phyloP scores from a whole-genome alignment of 1,284 basidiomycete genomes.

The Fomitopsis pinicola region DNA sequence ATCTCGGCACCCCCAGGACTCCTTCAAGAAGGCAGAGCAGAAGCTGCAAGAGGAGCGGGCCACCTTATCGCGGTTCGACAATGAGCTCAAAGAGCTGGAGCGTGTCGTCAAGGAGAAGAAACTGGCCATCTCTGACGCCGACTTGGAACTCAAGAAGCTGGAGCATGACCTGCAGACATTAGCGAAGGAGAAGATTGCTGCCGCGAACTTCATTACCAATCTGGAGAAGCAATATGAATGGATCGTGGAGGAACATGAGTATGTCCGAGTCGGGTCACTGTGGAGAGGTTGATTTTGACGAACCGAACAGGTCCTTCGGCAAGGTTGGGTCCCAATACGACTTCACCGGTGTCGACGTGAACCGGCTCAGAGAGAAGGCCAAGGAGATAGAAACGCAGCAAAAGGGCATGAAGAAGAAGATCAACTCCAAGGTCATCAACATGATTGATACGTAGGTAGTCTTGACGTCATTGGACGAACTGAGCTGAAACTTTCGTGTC shows the following conservation, averaged over 20 bases:
- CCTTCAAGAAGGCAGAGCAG: slow-evolving; percentile 60
- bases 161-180: slow-evolving; percentile 50
- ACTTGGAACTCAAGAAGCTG: slow-evolving; percentile 61
- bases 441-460: slow-evolving; percentile 86
- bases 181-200: slow-evolving; percentile 49
- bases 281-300: background rate
- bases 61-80: slow-evolving; percentile 83
- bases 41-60: slow-evolving; percentile 83
- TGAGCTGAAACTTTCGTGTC: background rate
- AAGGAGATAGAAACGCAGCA: slow-evolving; percentile 79
- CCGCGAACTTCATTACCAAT: slow-evolving; percentile 40
- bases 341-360: slow-evolving; percentile 73
- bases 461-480: background rate
- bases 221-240: slow-evolving; percentile 86
- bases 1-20: slow-evolving; percentile 36
- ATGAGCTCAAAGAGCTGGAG: slow-evolving; percentile 83
- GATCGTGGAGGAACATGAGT: slow-evolving; percentile 88
- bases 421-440: slow-evolving; percentile 93
- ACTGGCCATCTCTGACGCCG: slow-evolving; percentile 67
- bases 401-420: slow-evolving; percentile 89
- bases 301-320: slow-evolving; percentile 65
- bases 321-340: slow-evolving; percentile 82
- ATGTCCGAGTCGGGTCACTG: slow-evolving; percentile 26
- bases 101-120: slow-evolving; percentile 80
- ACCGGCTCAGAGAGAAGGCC: slow-evolving; percentile 60